A percentile compares a stretch with the other conserved stretches of the same genome.
These are phyloP conservation scores for Piromyces sp. DNA, from an alignment of 192 early-diverging fungal genomes.

Conservation along the genomic window DNA sequence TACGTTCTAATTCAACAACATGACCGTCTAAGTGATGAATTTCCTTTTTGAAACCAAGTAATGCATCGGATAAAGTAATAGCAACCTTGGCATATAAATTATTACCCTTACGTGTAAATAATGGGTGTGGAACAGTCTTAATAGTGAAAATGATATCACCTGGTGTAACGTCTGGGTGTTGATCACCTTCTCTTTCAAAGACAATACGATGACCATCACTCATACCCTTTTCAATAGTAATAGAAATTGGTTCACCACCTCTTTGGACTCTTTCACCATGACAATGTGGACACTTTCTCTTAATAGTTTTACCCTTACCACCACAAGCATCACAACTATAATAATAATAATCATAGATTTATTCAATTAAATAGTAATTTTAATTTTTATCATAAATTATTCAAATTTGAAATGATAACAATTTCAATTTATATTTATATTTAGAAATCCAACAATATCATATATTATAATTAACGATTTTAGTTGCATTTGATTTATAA, in stretches of 20 bases:
- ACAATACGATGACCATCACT: constrained; percentile 44
- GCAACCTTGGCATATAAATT: constrained; percentile 1
- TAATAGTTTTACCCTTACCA: constrained; percentile 76
- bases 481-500: too few relatives aligned
- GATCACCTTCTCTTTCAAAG: constrained; percentile 81
- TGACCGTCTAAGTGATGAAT: constrained; percentile 63
- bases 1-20: constrained; percentile 18
- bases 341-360: too few relatives aligned
- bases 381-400: too few relatives aligned
- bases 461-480: too few relatives aligned
- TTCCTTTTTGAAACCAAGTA: constrained; percentile 60
- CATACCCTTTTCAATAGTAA: constrained; percentile 74
- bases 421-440: too few relatives aligned
- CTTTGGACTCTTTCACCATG: constrained; percentile 69
- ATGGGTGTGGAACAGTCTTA: constrained; percentile 42
- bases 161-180: constrained; percentile 70
- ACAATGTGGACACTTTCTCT: constrained; percentile 63
- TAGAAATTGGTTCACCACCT: constrained; percentile 57
- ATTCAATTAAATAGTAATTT: too few relatives aligned
- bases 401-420: too few relatives aligned
- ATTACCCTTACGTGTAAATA: constrained; percentile 57
- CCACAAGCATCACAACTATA: constrained; percentile 68
- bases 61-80: constrained; percentile 45
- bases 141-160: constrained; percentile 76
- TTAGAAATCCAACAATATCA: too few relatives aligned